Evolutionary conservation across 345 rosid species (phyloP), one percentile per base, ranked within the genome.

Genomic region (Syzygium aqueum): DNA sequence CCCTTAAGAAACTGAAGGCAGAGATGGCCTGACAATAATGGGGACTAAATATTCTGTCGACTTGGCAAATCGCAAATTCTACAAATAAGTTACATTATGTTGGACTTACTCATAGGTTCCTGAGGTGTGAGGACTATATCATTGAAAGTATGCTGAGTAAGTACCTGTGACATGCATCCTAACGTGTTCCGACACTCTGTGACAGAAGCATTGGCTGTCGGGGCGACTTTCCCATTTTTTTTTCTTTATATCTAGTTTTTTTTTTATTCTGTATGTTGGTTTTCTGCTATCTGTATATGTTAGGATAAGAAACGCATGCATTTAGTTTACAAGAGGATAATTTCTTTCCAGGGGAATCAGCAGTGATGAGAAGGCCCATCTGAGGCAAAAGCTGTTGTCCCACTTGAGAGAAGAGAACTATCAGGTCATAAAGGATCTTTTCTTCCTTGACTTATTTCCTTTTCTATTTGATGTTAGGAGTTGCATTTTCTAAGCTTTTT

Each of bases 351-450:
- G 99, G 89, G 97, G 96, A 88, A 95, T 96, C 88, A 96, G 96
- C 93, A 93, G 84, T 43, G 99, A 94, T 89, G 99, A 96, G 94
- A 97, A 95, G 91, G 84, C 61, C 82, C 98, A 97, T 90, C 87
- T 96, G 91, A 92, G 94, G 89, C 96, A 94, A 86, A 96, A 95
- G 86, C 84, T 97, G 86, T 50, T 96, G 89, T 92, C 97, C 43
- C 96, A 96, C 90, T 88, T 95, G 91, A 92, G 98, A 92, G 99
- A 96, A 89, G 97, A 97, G 90, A 94, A 95, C 88, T 89, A 93
- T 89, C 92, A 95, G 98, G 99, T 96, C 84, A 49, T 86, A 80
- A 73, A 53, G 37, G 28, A 37, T 77, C 23, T 53, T 80, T 43
- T 27, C 50, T 80, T 88, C 56, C 85, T 15, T 53, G 43, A 84